Evolutionary conservation across 2,329 filamentous ascomycete genomes (phyloP), one percentile per base, ranked within the genome.

Genomic region (Monosporascus sp.): DNA sequence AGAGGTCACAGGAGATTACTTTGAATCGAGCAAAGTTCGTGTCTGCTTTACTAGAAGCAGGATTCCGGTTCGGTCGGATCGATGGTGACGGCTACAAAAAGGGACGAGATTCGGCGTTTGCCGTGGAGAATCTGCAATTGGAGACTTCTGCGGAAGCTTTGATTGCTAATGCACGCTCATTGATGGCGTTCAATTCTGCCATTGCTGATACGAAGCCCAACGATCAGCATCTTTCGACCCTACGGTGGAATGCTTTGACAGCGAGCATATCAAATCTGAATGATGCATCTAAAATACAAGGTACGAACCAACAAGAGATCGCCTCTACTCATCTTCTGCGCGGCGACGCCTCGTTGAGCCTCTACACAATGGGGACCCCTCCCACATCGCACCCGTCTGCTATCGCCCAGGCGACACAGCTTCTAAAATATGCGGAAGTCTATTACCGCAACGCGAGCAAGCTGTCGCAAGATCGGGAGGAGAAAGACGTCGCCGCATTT

Each of bases 381-480:
- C 67, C 65, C 5, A 44, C 48, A 5, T 55, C 60, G 4, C 51
- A 67, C 45, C 48, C 54, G 24, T 56, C 61, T 26, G 67, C 67
- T 17, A 49, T 52, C 17, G 50, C 52, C 3, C 62, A 57, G 2
- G 58, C 59, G 5, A 28, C 56, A 3, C 58, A 65, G 49, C 62
- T 67, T 18, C 54, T 64, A 9, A 65, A 62, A 49, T 61, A 66
- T 50, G 65, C 67, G 1, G 60, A 63, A 37, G 61, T 67, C 4
- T 68, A 65, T 54, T 69, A 68, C 49, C 61, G 63, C 22, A 69
- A 69, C 45, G 66, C 67, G 7, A 58, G 59, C 46, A 64, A 60
- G 48, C 54, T 69, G 5, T 48, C 53, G 11, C 47, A 24, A 7
- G 54, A 56, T 9, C 47, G 37, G n/a, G 61, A 60, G 40, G 52